Percentiles rank a stretch among this genome's conserved stretches.
These are phyloP conservation scores for Mycena alexandri DNA, from an alignment of 768 basidiomycete species.

Conservation along the genomic window DNA sequence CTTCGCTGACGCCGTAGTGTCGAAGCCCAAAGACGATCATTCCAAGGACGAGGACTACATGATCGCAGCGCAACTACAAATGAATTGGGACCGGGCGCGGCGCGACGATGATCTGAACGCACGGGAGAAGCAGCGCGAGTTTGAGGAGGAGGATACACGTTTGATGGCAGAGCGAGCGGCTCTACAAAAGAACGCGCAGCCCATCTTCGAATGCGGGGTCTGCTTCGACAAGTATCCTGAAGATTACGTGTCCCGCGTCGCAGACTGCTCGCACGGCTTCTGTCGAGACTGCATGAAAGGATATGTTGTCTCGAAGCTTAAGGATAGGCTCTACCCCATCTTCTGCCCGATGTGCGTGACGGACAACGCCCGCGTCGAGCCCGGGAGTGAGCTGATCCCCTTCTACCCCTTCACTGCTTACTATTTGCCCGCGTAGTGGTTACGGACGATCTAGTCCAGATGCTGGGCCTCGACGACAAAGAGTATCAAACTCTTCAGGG, in stretches of 20 bases:
- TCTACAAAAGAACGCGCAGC: constrained; percentile 47
- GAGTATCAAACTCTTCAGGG: constrained; percentile 58
- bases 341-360: constrained; percentile 69
- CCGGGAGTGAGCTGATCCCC: constrained; percentile 31
- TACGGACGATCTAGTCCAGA: constrained; percentile 54
- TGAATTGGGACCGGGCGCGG: constrained; percentile 31
- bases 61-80: constrained; percentile 38
- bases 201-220: constrained; percentile 63
- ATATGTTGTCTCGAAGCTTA: constrained; percentile 60
- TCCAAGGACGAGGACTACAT: constrained; percentile 30
- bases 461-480: constrained; percentile 59
- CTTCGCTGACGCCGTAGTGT: constrained; percentile 7
- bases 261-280: constrained; percentile 62
- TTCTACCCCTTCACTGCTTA: constrained; percentile 42
- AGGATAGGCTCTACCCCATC: constrained; percentile 69
- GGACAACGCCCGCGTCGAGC: constrained; percentile 49
- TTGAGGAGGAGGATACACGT: constrained; percentile 55
- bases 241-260: constrained; percentile 57
- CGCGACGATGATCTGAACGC: constrained; percentile 43
- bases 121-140: constrained; percentile 49
- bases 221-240: constrained; percentile 65
- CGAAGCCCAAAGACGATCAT: constrained; percentile 21
- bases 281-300: constrained; percentile 66
- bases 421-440: constrained; percentile 52
- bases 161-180: constrained; percentile 51